Conservation (phyloP, 2,329 filamentous ascomycete genomes). For the Blastomyces gilchristii region DNA sequence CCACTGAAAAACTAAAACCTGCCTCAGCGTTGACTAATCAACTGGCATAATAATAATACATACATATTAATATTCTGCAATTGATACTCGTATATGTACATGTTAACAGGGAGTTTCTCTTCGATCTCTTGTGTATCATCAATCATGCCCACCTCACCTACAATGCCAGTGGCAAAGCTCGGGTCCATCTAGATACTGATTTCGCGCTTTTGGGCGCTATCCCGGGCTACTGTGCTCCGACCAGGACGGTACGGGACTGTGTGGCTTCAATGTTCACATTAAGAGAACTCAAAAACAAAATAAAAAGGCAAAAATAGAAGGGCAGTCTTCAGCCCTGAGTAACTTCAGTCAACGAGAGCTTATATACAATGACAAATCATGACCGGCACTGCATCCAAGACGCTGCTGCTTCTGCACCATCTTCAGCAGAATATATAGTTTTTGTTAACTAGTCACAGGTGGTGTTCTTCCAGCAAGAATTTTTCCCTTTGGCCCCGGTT, state of each 20-base stretch:
- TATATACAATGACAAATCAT: not conserved
- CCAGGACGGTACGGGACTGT: no score
- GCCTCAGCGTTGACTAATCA: not conserved
- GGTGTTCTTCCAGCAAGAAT: no score
- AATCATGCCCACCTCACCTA: no score
- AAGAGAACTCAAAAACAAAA: not conserved
- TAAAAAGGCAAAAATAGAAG: not conserved
- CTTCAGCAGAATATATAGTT: no score
- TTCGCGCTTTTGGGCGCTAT: not conserved
- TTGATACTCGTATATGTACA: no score
- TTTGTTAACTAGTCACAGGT: no score
- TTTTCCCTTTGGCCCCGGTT: no score
- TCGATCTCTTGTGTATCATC: no score
- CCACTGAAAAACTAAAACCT: not conserved
- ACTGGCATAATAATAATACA: not conserved
- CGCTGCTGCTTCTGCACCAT: not conserved
- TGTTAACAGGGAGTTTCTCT: no score
- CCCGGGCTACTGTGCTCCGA: slow-evolving; percentile 3
- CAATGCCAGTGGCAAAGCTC: no score
- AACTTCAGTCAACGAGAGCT: not conserved
- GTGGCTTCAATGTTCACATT: not conserved
- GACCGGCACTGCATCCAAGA: not conserved
- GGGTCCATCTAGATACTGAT: not conserved
- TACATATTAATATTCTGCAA: no score
- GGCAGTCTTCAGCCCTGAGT: not conserved